Evolutionary conservation across 2,329 filamentous ascomycete species (phyloP), one percentile per base, ranked within the genome.

Genomic region (Talaromyces sp.): DNA sequence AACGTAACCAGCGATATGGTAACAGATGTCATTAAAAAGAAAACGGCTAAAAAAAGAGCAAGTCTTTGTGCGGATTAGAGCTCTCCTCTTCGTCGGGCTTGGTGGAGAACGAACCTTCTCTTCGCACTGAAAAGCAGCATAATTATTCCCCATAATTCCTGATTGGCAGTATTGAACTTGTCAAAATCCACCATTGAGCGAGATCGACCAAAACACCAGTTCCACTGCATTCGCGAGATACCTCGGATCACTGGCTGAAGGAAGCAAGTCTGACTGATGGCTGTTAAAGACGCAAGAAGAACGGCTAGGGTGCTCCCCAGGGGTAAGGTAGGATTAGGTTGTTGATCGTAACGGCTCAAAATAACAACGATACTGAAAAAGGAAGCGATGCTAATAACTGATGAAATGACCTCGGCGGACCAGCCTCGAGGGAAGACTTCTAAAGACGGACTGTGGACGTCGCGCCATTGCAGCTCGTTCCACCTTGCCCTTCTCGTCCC

Each of bases 201-300:
- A 17, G 31, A 41, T 38, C 56, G 54, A 2, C 21, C 24, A 32
- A 31, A 31, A 9, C 52, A 55, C 35, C 35, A 61, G 32, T 10
- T 51, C 59, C 59, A 58, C 26, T 55, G 56, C 38, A 58, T 55
- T 24, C 58, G 59, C 4, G 59, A 55, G 19, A 58, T 35, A 24
- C 59, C 55, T 38, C 55, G 59, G 2, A 55, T 41, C 4, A 58
- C 51, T 11, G 59, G 59, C 9, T 29, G 49, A 35, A 58, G 26
- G 38, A 61, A 58, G 19, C 26, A 31, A 13, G 55, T 24, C 41
- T 61, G 55, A 11, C 55, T 32, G 26, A 61, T 24, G 14, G 59
- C 52, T 38, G 56, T 61, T 29, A 61, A 52, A 32, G 55, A 61
- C 13, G 55, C 56, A 13, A 61, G 31, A 24, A 61, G 38, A 26